Evolutionary conservation across 192 early-diverging fungal genomes (phyloP), one percentile per base, ranked within the genome.

Genomic region (Backusella macrospora): DNA sequence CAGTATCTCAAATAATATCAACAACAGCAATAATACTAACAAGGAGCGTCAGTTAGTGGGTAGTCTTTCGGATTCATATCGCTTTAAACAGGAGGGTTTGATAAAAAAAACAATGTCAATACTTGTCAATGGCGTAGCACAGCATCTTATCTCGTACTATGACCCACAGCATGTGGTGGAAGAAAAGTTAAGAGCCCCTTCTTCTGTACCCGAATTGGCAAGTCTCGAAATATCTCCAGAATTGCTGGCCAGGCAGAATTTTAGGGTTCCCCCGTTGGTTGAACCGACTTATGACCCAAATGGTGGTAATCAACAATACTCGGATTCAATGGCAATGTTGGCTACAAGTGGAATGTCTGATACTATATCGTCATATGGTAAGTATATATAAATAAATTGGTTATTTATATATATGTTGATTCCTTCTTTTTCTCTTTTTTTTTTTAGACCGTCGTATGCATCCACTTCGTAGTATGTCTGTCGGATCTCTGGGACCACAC

Each of bases 31-130:
- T 34, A 34, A 86, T 38, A 80, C 78, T 46, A 84, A 85, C 76
- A 82, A 83, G 71, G 86, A 88, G 73, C 81, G 85, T 12, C 83
- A 83, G 29, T 63, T 89, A 0, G 87, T 88, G 52, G 86, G 85
- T 26, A 83, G 82, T 62, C 73, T 87, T 40, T 87, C 87, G 18
- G 87, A 88, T 72, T 83, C 82, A 26, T 89, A 88, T 65, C 70
- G 80, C 9, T 89, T 86, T 55, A 87, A 87, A 65, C 74, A 79
- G 38, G 83, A 86, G 69, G 93, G 93, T 1, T 77, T 94, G 39
- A 83, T 93, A 21, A 94, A 94, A 65, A 92, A 92, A 75, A 92
- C 92, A 26, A 91, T 94, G 81, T 93, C 92, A 9, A 85, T 94
- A 52, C 73, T 88, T 6, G 88, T 93, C 42, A 85, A 89, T 65